Conservation (phyloP, 2,329 filamentous ascomycete species). For the Apiospora koreana region DNA sequence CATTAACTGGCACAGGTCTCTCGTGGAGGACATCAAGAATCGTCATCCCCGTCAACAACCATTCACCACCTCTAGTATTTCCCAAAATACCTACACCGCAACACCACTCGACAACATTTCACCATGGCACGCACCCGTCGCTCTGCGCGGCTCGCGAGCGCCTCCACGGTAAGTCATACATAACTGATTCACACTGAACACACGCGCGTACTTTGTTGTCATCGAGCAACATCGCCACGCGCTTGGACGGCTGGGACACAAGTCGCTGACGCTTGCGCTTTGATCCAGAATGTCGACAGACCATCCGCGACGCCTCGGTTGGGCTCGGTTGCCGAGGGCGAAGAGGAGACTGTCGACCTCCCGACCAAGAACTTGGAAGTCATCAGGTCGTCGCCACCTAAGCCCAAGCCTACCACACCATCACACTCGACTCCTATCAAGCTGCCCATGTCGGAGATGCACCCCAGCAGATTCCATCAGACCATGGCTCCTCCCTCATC, state of each 20-base stretch:
- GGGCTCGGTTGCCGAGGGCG: slow-evolving; percentile 44
- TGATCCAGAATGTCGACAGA: slow-evolving; percentile 22
- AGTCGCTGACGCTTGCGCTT: background rate
- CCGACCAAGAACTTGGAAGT: slow-evolving; percentile 31
- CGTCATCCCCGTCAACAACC: background rate
- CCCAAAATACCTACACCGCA: background rate
- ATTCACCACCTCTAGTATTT: background rate
- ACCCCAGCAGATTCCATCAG: slow-evolving; percentile 79
- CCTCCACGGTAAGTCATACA: background rate
- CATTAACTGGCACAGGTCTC: slow-evolving; percentile 15
- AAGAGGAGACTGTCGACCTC: slow-evolving; percentile 37
- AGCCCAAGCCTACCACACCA: slow-evolving; percentile 54
- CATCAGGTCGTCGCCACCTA: slow-evolving; percentile 37
- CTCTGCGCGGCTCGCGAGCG: slow-evolving; percentile 44
- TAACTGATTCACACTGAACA: background rate
- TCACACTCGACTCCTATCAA: slow-evolving; percentile 65
- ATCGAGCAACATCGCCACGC: background rate
- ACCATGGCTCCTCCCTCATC: slow-evolving; percentile 78
- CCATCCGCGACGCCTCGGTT: slow-evolving; percentile 33
- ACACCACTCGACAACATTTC: slow-evolving; percentile 19
- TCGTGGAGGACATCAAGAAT: background rate
- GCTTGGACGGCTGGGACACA: background rate
- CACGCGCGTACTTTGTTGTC: background rate
- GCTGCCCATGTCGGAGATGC: slow-evolving; percentile 81
- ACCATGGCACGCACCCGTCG: slow-evolving; percentile 39